These are phyloP conservation scores for Colletotrichum chrysophilum DNA, from an alignment of 2,329 filamentous ascomycete species.

Conservation along the genomic window DNA sequence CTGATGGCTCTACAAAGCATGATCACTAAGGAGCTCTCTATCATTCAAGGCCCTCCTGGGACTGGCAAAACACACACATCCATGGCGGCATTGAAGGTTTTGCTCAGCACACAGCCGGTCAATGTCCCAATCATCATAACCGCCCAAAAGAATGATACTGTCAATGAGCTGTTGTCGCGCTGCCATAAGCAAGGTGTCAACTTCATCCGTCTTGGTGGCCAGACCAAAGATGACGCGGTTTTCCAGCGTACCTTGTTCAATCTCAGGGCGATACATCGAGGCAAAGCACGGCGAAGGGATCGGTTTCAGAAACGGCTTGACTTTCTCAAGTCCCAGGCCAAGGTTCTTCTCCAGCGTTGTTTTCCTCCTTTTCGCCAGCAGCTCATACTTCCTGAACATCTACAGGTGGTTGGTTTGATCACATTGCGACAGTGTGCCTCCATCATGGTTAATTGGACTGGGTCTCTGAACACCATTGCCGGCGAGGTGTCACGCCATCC, in stretches of 20 bases:
- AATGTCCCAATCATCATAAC: conserved; percentile 78
- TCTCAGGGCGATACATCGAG: conserved; percentile 44
- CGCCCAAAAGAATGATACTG: conserved; percentile 88
- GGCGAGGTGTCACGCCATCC: not conserved
- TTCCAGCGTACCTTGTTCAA: conserved; percentile 71
- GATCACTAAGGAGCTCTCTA: conserved; percentile 72
- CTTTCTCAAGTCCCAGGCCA: not conserved
- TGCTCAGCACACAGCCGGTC: conserved; percentile 62
- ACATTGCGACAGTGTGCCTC: conserved; percentile 11
- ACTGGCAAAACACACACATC: conserved; percentile 83
- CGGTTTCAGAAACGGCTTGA: not conserved
- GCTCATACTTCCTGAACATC: not conserved
- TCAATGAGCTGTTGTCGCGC: conserved; percentile 79
- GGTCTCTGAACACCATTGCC: not conserved
- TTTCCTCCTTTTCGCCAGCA: not conserved
- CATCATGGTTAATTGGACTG: not conserved
- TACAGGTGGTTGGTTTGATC: not conserved
- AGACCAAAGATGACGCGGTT: conserved; percentile 70
- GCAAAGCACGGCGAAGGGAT: not conserved
- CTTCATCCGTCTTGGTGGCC: conserved; percentile 68
- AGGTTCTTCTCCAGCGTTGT: not conserved
- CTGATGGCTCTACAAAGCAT: conserved; percentile 71
- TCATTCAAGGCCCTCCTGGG: conserved; percentile 83
- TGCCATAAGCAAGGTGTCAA: conserved; percentile 59
- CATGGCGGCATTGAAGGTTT: conserved; percentile 69